phyloP scores from a whole-genome alignment of 495 filamentous ascomycete genomes.

The Penicillium tannophilum region DNA sequence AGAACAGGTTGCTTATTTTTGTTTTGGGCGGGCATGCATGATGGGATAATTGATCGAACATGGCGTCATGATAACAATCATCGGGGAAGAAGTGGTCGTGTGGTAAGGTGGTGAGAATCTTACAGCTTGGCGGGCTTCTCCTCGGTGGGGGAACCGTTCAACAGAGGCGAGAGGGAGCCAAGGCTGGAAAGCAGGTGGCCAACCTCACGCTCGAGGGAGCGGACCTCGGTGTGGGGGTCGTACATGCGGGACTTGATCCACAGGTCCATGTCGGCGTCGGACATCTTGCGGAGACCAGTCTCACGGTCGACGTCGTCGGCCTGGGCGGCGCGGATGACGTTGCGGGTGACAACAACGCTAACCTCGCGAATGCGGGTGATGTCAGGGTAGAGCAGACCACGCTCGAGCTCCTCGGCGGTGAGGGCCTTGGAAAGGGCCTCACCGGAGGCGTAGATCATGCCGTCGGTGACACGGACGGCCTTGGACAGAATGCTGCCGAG shows the following conservation, averaged over 20 bases:
- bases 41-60: neutral
- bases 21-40: neutral
- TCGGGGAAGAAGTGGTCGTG: slow-evolving; percentile 9
- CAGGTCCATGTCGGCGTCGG: slow-evolving; percentile 71
- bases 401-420: slow-evolving; percentile 75
- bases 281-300: slow-evolving; percentile 65
- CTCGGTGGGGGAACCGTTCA: slow-evolving; percentile 36
- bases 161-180: slow-evolving; percentile 32
- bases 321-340: slow-evolving; percentile 92
- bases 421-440: slow-evolving; percentile 77
- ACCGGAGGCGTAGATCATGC: slow-evolving; percentile 91
- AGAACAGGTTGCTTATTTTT: neutral
- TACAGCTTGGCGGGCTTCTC: slow-evolving; percentile 50
- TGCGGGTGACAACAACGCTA: slow-evolving; percentile 80
- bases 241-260: slow-evolving; percentile 85
- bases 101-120: slow-evolving; percentile 18
- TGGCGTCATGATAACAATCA: slow-evolving; percentile 1
- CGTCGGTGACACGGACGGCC: slow-evolving; percentile 83
- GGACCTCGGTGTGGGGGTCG: slow-evolving; percentile 67
- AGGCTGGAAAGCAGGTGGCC: slow-evolving; percentile 48
- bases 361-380: slow-evolving; percentile 90
- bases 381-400: slow-evolving; percentile 89
- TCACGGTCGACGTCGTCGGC: slow-evolving; percentile 82
- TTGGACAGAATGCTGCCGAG: slow-evolving; percentile 93
- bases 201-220: slow-evolving; percentile 57